Percentiles rank a stretch among this genome's conserved stretches.
Conservation (phyloP, 208 protist genomes). For the Wallacemonas sp. region DNA sequence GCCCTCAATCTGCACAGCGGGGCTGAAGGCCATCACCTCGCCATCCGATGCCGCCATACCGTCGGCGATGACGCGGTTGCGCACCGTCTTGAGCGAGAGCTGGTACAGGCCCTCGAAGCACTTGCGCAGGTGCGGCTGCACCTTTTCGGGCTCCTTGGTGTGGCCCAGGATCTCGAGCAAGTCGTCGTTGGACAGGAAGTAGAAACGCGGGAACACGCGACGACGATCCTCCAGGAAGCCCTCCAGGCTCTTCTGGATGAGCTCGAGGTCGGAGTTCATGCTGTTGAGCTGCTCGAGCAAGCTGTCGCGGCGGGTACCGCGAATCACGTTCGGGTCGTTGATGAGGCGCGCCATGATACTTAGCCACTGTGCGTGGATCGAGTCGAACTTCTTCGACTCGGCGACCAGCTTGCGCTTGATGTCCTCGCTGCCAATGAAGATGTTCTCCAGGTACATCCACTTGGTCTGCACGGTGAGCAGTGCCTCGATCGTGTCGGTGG, state of each 20-base stretch:
- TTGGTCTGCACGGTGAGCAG: conserved; percentile 93
- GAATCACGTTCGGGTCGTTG: conserved; percentile 88
- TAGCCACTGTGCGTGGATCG: conserved; percentile 95
- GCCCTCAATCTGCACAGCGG: conserved; percentile 87
- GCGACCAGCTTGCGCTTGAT: conserved; percentile 97
- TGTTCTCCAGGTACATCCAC: conserved; percentile 98
- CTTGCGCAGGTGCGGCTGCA: conserved; percentile 97
- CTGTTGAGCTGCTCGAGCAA: conserved; percentile 92
- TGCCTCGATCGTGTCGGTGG: conserved; percentile 94
- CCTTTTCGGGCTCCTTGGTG: conserved; percentile 95
- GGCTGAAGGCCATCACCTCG: conserved; percentile 93
- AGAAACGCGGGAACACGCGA: conserved; percentile 97
- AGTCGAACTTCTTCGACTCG: conserved; percentile 96
- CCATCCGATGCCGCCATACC: conserved; percentile 90
- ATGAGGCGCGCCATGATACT: conserved; percentile 87
- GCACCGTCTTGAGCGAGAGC: conserved; percentile 82
- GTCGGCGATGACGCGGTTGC: conserved; percentile 77
- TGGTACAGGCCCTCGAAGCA: conserved; percentile 96
- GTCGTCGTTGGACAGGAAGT: conserved; percentile 98
- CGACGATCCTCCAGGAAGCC: conserved; percentile 97
- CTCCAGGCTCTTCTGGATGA: conserved; percentile 97
- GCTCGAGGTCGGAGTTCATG: conserved; percentile 95
- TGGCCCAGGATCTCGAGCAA: conserved; percentile 98
- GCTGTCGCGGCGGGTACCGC: conserved; percentile 88
- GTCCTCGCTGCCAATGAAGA: conserved; percentile 96